Conservation (phyloP, 2,329 filamentous ascomycete species). For the Hypoxylon rubiginosum region DNA sequence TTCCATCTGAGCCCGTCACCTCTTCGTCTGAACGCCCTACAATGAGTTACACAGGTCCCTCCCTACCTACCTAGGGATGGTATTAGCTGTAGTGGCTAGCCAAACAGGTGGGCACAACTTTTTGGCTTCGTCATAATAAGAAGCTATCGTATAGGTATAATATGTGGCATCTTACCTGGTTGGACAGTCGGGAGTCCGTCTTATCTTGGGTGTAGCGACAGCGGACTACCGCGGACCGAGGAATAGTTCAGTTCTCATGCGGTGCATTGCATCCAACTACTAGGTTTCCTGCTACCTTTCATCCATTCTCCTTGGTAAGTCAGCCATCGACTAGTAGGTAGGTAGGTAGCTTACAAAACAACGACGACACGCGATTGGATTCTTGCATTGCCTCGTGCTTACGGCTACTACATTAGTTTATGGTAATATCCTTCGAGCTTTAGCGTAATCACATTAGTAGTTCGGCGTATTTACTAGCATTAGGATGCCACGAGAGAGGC, state of each 20-base stretch:
- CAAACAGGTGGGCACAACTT: neutral
- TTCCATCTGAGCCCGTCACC: neutral
- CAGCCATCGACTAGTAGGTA: neutral
- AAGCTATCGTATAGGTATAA: neutral
- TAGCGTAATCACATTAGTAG: conserved; percentile 2
- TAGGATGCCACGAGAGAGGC: neutral
- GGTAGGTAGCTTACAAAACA: neutral
- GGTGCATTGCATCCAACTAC: neutral
- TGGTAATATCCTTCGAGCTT: neutral
- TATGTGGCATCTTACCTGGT: neutral
- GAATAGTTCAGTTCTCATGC: no score
- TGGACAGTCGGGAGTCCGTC: neutral
- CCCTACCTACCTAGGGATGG: neutral
- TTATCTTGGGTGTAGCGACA: neutral
- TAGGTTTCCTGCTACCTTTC: neutral
- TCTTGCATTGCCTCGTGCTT: neutral
- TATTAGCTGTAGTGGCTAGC: neutral
- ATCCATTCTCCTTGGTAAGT: neutral
- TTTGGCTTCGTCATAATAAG: neutral
- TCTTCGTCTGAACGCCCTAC: neutral
- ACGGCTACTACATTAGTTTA: neutral
- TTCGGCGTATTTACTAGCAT: conserved; percentile 10
- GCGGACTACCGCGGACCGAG: no score
- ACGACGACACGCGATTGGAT: neutral
- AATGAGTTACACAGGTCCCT: neutral